Evolutionary conservation across 352 stramenopile genomes (phyloP), one percentile per base, ranked within the genome.

Genomic region (Phytophthora colocasiae): DNA sequence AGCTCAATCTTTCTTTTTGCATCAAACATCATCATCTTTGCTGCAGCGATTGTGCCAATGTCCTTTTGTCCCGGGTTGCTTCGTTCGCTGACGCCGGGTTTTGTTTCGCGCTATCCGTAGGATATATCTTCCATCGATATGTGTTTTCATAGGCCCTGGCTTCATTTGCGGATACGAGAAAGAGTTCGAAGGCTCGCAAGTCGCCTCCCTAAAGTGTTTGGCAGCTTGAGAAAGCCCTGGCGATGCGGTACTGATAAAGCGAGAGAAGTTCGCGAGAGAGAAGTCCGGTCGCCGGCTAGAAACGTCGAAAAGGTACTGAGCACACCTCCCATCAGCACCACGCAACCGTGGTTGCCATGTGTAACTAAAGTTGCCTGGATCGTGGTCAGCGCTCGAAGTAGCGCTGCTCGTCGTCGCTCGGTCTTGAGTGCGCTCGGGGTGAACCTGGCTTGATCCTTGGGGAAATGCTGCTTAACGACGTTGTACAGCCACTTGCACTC

Each of bases 401-500:
- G 61, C n/a, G 58, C 59, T 5, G 53, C 46, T 43, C 66, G 48
- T 31, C 63, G 71, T 19, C 49, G 44, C 47, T 72, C 68, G 2
- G 44, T 67, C 31, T 72, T 71, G 40, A 63, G 31, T 14, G 36
- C 22, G 19, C 57, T 64, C 15, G 60, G 47, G 7, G 39, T 32
- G 36, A 77, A 60, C n/a, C 58, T 65, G 12, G 54, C 56, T 44
- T 59, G 63, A 12, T 56, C 58, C 54, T 73, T 81, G n/a, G 77
- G 77, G 46, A 83, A 85, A 39, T 81, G 74, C 36, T 70, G 71
- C 51, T 75, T 79, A 14, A 85, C 54, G 22, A 83, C 72, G 4
- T 53, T 66, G 44, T 78, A 71, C 5, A 83, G 41, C 74, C 74
- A 83, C 51, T 71, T 75, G 39, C 77, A 83, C 55, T 81, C 77